Conservation (phyloP, 2,329 filamentous ascomycete species). For the Arthroderma sp. region DNA sequence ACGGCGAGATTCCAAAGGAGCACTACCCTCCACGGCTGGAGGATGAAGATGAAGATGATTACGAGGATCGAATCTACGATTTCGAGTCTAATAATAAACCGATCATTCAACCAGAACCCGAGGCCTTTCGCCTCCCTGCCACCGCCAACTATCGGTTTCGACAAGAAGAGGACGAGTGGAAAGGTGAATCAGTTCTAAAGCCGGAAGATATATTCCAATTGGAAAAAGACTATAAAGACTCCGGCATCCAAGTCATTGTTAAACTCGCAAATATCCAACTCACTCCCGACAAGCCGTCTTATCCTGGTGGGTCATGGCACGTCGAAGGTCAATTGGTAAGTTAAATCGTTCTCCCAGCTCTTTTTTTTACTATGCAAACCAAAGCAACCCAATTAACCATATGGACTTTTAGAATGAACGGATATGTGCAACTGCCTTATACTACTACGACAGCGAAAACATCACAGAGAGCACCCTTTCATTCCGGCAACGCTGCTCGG, state of each 20-base stretch:
- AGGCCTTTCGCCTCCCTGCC: conserved; percentile 7
- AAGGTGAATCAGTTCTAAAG: conserved; percentile 9
- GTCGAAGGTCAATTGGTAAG: conserved; percentile 36
- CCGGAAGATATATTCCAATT: conserved; percentile 15
- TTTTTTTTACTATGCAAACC: background rate
- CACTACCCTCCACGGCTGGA: conserved; percentile 5
- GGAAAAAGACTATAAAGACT: conserved; percentile 18
- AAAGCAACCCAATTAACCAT: background rate
- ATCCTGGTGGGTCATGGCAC: conserved; percentile 31
- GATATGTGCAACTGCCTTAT: conserved; percentile 50
- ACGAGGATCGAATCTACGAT: background rate
- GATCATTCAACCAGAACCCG: conserved; percentile 10
- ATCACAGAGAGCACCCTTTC: conserved; percentile 39
- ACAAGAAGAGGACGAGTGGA: conserved; percentile 1
- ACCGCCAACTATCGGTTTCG: background rate
- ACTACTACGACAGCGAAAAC: conserved; percentile 50
- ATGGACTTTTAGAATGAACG: conserved; percentile 40
- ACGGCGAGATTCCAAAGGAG: conserved; percentile 9
- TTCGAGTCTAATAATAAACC: conserved; percentile 8
- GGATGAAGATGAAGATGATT: conserved; percentile 8
- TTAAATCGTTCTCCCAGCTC: background rate
- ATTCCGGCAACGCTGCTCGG: conserved; percentile 35
- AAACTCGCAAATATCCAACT: conserved; percentile 50
- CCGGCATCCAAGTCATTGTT: conserved; percentile 47
- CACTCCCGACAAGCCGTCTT: conserved; percentile 43